Conservation (phyloP, 1,284 basidiomycete genomes). For the Lentinula novae-zelandiae region DNA sequence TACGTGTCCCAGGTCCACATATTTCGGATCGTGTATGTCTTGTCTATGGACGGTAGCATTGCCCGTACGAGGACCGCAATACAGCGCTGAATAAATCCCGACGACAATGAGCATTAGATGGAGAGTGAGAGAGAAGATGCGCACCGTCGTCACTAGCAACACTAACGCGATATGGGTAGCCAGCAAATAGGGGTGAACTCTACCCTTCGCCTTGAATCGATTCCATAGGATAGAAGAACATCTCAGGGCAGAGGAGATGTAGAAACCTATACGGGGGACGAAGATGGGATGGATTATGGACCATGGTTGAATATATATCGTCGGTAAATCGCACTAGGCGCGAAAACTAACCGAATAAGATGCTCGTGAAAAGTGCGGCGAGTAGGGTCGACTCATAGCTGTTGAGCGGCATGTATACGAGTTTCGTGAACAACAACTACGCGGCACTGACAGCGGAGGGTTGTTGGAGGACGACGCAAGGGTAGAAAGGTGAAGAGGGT, state of each 20-base stretch:
- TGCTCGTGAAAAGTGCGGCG: neutral
- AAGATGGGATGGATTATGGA: too few species aligned
- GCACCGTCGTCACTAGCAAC: neutral
- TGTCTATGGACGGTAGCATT: neutral
- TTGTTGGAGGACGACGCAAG: neutral
- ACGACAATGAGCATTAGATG: neutral
- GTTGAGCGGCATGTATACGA: neutral
- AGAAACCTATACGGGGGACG: neutral
- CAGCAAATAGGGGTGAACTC: neutral
- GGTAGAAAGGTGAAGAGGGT: neutral
- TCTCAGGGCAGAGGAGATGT: neutral
- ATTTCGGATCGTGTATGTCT: neutral
- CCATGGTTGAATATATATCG: neutral
- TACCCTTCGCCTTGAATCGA: neutral
- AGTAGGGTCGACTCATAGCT: neutral
- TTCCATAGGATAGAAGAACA: neutral
- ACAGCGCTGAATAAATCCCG: neutral
- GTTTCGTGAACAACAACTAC: neutral
- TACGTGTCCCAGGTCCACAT: neutral
- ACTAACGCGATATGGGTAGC: neutral
- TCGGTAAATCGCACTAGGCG: neutral
- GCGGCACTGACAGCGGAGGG: neutral
- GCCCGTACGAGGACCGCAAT: neutral
- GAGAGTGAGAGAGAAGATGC: neutral
- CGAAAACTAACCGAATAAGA: neutral